A percentile compares a stretch with the other conserved stretches of the same genome.
These are phyloP conservation scores for Aspergillus luchuensis DNA, from an alignment of 2,329 filamentous ascomycete genomes.

Conservation along the genomic window DNA sequence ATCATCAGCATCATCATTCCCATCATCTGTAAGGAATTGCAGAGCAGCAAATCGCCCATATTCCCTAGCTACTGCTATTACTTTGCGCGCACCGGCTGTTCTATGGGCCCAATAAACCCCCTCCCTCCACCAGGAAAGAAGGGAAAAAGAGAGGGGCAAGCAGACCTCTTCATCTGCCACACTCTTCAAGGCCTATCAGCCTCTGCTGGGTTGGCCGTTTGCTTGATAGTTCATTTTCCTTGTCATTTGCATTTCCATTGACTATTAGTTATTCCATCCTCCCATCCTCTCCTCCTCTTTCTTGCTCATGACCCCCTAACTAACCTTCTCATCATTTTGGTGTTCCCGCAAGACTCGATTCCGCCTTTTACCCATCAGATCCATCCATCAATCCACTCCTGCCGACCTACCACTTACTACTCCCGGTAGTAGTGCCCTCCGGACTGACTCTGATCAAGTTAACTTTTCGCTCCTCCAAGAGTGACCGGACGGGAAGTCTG, in stretches of 20 bases:
- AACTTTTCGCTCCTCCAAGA: neutral
- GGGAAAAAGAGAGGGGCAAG: conserved; percentile 11
- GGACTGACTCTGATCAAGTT: neutral
- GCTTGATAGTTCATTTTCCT: conserved; percentile 6
- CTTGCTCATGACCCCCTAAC: neutral
- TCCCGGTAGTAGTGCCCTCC: neutral
- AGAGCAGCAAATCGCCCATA: neutral
- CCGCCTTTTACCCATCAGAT: conserved; percentile 2
- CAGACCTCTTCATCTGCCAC: conserved; percentile 4
- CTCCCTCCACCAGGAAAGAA: conserved; percentile 10
- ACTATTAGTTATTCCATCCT: conserved; percentile 1
- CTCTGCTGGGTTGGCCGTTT: conserved; percentile 3
- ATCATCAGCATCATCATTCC: conserved; percentile 1
- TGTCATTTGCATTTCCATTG: neutral
- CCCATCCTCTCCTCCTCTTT: neutral
- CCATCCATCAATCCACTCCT: conserved; percentile 1
- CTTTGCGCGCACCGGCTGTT: neutral
- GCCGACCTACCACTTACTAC: neutral
- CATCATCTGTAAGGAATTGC: conserved; percentile 11
- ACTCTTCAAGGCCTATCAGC: conserved; percentile 4
- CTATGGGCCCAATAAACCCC: conserved; percentile 9
- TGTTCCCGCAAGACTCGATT: neutral
- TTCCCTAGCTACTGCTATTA: neutral
- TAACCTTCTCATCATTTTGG: neutral
- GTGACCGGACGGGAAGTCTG: conserved; percentile 1